Base-by-base conservation (phyloP, 495 filamentous ascomycete species). In the Pseudomonodictys pantanalensis region DNA sequence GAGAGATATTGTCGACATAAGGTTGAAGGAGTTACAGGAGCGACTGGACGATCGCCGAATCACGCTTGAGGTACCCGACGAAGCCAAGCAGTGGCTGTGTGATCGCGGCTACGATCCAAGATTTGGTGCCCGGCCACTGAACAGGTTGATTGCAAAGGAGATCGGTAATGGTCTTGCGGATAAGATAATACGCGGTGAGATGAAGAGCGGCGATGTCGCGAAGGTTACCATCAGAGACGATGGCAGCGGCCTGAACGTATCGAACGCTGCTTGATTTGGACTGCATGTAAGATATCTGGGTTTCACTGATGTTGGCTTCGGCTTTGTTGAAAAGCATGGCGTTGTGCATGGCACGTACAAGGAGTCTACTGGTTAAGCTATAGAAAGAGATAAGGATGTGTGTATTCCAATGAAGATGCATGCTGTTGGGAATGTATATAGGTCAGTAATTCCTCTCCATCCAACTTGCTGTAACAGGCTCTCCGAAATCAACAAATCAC, bases 111-210 rank as follows among this genome's bases (percentile, higher is more conserved):
- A 96, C 66, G 92, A 97, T 70, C 87, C 91, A 15, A 84, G 83
- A 65, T 97, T 89, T 70, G 93, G 95, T 56, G 93, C 93, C 20
- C 79, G 95, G n/a, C 93, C 93, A 25, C 79, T 97, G 30, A 97
- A 97, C 69, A 80, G 95, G 26, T 78, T 97, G 15, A 96, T 98
- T 53, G 80, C 85, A 7, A 96, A 88, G 68, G 80, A 95, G 71
- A 86, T 98, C 57, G 88, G 89, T 46, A 96, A 95, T 75, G 79
- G 83, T 4, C 77, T 97, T 25, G 93, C 95, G 0, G 91, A 95
- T 62, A 87, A 85, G 77, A 92, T 98, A 63, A 96, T 97, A 56
- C 79, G 89, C 33, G 93, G 93, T 10, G 79, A 91, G 69, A 74
- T 97, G 32, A 86, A 83, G 69, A 79, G 72, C 29, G 92, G 90